Evolutionary conservation across 257 asterid genomes (phyloP), one percentile per base, ranked within the genome.

Genomic region (Catharanthus roseus): DNA sequence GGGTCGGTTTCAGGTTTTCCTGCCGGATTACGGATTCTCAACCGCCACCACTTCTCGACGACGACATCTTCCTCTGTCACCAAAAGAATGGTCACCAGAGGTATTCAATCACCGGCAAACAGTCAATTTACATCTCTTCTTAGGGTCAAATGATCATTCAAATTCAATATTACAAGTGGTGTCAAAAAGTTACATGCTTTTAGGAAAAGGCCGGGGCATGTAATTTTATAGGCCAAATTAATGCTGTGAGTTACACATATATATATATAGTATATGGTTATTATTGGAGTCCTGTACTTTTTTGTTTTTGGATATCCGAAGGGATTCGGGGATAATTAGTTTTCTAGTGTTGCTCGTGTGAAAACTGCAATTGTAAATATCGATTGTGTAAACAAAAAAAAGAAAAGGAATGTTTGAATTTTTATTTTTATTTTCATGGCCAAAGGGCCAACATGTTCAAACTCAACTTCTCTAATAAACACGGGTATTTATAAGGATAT

Each of bases 1-100:
- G 1, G 96, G 95, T 1, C 82, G 92, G 72, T 86, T 84, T 44
- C 71, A 79, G 8, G 28, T 75, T 63, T 82, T 83, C 80, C 80
- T 79, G 65, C 81, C 85, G 0, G 93, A 88, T 33, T 75, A 56
- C 34, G 80, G 83, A 69, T 82, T 84, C 71, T 36, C 84, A 41
- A 51, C 90, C 58, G 45, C 79, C 41, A 63, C 89, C 0, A 77
- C 89, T 10, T 69, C 92, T 1, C n/a, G n/a, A n/a, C n/a, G n/a
- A n/a, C n/a, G n/a, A n/a, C n/a, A n/a, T 60, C 81, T 0, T 61
- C 79, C 5, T 55, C 82, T 33, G 65, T 78, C 78, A 47, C 74
- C 0, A 69, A 75, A 42, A 78, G 84, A 64, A 53, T 60, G 49
- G 74, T 56, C 18, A 70, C 86, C 44, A 34, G 77, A 51, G 72